A percentile compares a stretch with the other conserved stretches of the same genome.
Conservation (phyloP, 176 grass and related monocot species). For the Canna indica region DNA sequence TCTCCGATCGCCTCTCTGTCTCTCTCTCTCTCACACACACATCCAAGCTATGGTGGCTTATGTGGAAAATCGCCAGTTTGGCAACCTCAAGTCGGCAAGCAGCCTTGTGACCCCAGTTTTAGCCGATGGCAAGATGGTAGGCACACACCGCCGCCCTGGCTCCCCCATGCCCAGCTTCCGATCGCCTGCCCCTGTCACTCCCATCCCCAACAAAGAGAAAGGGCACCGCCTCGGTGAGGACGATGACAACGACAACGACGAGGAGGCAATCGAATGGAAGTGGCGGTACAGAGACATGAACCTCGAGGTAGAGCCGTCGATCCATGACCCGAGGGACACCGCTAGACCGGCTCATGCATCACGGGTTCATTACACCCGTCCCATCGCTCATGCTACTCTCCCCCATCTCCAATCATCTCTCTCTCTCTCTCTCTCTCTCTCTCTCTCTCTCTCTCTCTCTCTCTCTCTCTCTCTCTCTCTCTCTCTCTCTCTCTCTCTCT, state of each 20-base stretch:
- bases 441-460: no score
- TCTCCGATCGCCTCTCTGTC: no score
- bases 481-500: no score
- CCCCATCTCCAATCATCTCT: no score
- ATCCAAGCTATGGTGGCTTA: not conserved
- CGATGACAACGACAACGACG: not conserved
- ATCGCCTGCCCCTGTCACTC: not conserved
- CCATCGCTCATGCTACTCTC: no score
- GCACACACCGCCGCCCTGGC: not conserved
- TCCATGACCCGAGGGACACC: not conserved
- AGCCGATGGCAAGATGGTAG: not conserved
- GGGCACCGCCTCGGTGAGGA: not conserved
- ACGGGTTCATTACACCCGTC: conserved; percentile 7
- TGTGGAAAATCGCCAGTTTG: not conserved
- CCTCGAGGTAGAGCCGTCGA: conserved; percentile 10
- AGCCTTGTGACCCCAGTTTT: not conserved
- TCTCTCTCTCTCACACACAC: no score
- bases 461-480: no score
- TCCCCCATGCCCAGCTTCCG: not conserved
- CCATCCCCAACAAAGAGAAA: not conserved
- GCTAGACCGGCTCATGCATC: conserved; percentile 8
- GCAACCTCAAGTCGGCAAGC: not conserved
- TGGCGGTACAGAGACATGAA: not conserved
- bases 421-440: no score
- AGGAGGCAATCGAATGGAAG: not conserved